Evolutionary conservation across 2,329 filamentous ascomycete genomes (phyloP), one percentile per base, ranked within the genome.

Genomic region (Verticillium albo-atrum): DNA sequence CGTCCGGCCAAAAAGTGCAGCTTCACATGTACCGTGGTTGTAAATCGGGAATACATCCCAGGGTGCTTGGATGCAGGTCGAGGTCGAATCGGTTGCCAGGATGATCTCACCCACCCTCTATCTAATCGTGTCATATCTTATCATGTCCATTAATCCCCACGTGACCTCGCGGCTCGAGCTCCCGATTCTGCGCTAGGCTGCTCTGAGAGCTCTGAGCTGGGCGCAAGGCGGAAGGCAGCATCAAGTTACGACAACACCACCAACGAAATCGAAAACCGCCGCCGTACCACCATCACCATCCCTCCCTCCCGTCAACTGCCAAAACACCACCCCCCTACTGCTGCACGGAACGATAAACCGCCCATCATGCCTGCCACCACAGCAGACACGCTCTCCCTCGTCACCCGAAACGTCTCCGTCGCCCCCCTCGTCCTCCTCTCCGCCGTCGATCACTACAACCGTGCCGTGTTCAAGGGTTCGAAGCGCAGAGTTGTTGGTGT

Each of bases 341-440:
- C 34, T 57, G 32, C 20, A 47, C n/a, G n/a, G 5, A 47, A 23
- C n/a, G n/a, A 12, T 9, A 47, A 23, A 47, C 42, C 42, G 57
- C 57, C 57, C 64, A 86, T 72, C 75, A 98, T 98, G 94, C 94
- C 93, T 78, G 89, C 94, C 76, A 98, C 94, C 66, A 97, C 94
- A 74, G 92, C 93, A 77, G 94, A 98, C 82, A 96, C 94, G 67
- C 88, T 97, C 75, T 96, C 91, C 68, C 89, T 98, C 74, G 92
- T 97, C 75, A 94, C 89, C 71, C 89, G 92, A 77, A 97, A 89
- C 77, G 95, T 99, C 77, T 96, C 94, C 67, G 94, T 99, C 77
- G 95, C 95, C 70, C 95, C 95, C 68, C 88, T 99, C 74, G 95
- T 99, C 71, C 91, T 99, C 68, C 91, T 99, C 71, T 98, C 94